Conservation (phyloP, 345 rosid species). For the Excoecaria agallocha region DNA sequence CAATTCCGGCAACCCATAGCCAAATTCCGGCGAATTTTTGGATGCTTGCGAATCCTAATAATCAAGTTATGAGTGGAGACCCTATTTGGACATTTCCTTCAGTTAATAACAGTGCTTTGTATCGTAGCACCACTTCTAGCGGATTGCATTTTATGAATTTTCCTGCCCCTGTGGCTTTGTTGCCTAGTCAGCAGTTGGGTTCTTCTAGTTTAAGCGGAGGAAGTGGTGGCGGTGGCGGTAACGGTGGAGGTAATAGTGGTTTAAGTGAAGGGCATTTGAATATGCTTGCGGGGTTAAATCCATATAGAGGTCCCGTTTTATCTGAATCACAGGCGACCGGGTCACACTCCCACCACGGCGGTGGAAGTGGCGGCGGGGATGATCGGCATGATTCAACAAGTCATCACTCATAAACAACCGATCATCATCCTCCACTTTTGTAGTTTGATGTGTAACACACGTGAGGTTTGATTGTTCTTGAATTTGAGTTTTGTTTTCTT, state of each 20-base stretch:
- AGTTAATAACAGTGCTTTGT: conserved; percentile 54
- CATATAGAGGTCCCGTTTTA: conserved; percentile 41
- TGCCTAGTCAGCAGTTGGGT: conserved; percentile 74
- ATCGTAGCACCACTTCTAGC: conserved; percentile 71
- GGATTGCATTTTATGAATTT: conserved; percentile 97
- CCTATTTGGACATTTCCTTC: conserved; percentile 91
- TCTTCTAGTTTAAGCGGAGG: conserved; percentile 35
- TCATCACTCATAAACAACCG: conserved; percentile 39
- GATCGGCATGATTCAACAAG: conserved; percentile 58
- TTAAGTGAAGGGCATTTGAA: conserved; percentile 57
- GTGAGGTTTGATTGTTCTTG: conserved; percentile 61
- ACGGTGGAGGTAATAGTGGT: conserved; percentile 15
- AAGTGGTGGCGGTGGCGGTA: conserved; percentile 27
- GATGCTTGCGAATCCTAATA: conserved; percentile 76
- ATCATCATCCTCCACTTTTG: conserved; percentile 29
- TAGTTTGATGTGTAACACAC: conserved; percentile 65
- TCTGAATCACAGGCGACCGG: conserved; percentile 79
- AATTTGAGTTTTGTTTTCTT: conserved; percentile 46
- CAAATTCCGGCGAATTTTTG: conserved; percentile 87
- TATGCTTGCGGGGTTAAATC: conserved; percentile 69
- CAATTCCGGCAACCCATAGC: conserved; percentile 52
- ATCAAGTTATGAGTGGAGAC: conserved; percentile 67
- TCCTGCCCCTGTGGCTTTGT: conserved; percentile 73
- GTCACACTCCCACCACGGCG: conserved; percentile 55
- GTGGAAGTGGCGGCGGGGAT: conserved; percentile 45